phyloP scores from a whole-genome alignment of 23 red algal species.

The Pyropia haitanensis region DNA sequence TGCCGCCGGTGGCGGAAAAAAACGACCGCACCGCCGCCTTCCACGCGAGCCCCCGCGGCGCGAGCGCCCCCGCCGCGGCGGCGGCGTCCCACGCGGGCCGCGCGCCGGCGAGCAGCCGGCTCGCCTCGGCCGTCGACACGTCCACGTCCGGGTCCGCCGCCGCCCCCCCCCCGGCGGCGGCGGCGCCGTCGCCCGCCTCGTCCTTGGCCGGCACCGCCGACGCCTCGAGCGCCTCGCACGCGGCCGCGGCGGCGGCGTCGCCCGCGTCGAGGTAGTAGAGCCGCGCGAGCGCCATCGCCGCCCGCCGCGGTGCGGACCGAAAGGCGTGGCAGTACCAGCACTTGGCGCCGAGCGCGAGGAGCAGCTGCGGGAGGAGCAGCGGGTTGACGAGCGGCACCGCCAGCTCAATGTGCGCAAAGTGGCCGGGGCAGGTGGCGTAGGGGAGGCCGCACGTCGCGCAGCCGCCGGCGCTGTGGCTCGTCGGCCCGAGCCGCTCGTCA shows the following conservation, averaged over 20 bases:
- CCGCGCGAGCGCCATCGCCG: conserved; percentile 23
- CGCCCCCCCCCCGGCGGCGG: not conserved
- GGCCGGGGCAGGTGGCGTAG: conserved; percentile 81
- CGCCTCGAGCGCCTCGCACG: not conserved
- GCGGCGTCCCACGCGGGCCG: no score
- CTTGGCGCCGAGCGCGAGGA: conserved; percentile 44
- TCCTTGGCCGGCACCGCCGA: not conserved
- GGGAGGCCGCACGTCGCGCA: conserved; percentile 81
- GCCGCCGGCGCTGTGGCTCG: conserved; percentile 20
- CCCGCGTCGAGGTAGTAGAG: conserved; percentile 41
- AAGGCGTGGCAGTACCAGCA: conserved; percentile 80
- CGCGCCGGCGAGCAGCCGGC: no score
- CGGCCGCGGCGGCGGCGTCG: not conserved
- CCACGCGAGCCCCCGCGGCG: no score
- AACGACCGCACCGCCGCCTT: no score
- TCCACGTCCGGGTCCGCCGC: no score
- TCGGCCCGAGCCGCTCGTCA: conserved; percentile 73
- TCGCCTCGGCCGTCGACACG: no score
- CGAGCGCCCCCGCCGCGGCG: no score
- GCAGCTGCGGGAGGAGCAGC: conserved; percentile 33
- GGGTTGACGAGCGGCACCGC: conserved; percentile 71
- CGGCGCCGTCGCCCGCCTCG: not conserved
- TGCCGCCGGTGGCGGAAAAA: no score
- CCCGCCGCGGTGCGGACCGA: conserved; percentile 19
- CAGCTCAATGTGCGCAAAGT: conserved; percentile 91